Evolutionary conservation across 164 flowering plant genomes (phyloP).

Genomic region (Tetracentron sinense): DNA sequence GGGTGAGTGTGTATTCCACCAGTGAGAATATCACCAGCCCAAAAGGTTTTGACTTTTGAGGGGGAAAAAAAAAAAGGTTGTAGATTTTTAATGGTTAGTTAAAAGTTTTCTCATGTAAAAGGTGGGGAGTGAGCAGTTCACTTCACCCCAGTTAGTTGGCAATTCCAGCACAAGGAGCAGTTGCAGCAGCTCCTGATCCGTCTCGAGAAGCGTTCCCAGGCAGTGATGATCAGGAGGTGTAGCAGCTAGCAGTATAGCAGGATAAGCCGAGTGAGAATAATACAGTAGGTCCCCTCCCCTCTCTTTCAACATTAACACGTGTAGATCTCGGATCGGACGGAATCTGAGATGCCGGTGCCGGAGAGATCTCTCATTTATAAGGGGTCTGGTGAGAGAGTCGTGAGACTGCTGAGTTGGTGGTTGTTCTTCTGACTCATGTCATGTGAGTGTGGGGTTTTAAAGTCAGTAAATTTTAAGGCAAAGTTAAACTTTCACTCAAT

Average conservation of each 20-base stretch:
- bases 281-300: not conserved
- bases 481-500: constrained; percentile 23
- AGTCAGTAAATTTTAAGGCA: constrained; percentile 17
- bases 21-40: no score
- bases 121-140: constrained; percentile 2
- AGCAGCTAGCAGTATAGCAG: constrained; percentile 7
- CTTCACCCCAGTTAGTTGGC: constrained; percentile 12
- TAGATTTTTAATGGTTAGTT: no score
- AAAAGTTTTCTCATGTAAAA: no score
- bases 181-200: constrained; percentile 40
- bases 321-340: not conserved
- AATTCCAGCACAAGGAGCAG: constrained; percentile 27
- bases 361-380: constrained; percentile 25
- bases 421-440: constrained; percentile 44
- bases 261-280: constrained; percentile 9
- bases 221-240: constrained; percentile 6
- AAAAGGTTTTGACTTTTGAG: no score
- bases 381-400: constrained; percentile 25
- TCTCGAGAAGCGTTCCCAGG: constrained; percentile 43
- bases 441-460: constrained; percentile 44
- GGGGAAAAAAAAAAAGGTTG: no score
- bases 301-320: not conserved
- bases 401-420: constrained; percentile 8
- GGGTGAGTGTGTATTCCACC: no score
- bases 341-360: constrained; percentile 19